A percentile compares a stretch with the other conserved stretches of the same genome.
Evolutionary conservation across 1,139 yeast genomes (phyloP).

Genomic region (Taiozyma sp.): DNA sequence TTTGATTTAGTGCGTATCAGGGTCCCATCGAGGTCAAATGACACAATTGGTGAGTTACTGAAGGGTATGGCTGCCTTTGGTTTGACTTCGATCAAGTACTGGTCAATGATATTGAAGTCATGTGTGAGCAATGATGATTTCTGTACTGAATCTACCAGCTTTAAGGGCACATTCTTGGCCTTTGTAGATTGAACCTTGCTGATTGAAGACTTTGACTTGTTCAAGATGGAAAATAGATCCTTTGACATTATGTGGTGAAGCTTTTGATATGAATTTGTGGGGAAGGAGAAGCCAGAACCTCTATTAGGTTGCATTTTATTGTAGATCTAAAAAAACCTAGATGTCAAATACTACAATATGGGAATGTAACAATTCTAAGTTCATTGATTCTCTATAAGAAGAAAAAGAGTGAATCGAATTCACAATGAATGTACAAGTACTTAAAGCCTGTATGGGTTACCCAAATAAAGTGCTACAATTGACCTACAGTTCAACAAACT

Average conservation of each 20-base stretch:
- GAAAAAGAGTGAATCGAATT: not conserved
- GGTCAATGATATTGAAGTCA: not conserved
- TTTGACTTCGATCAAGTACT: not conserved
- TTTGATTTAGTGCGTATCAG: slow-evolving; percentile 60
- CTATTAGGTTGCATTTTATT: not conserved
- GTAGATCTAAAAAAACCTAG: too few relatives aligned
- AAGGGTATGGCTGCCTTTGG: not conserved
- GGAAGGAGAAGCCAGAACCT: not conserved
- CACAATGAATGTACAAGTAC: not conserved
- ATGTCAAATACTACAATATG: not conserved
- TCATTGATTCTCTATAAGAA: not conserved
- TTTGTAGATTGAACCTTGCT: not conserved
- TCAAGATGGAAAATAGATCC: not conserved
- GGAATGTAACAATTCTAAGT: not conserved
- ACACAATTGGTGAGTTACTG: not conserved
- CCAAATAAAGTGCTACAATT: not conserved
- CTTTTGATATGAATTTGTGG: not conserved
- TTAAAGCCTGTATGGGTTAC: not conserved
- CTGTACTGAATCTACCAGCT: not conserved
- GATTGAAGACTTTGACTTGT: not conserved
- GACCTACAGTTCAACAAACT: slow-evolving; percentile 9
- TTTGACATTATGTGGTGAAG: not conserved
- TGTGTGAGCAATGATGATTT: not conserved
- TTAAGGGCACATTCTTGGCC: not conserved
- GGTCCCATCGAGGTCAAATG: slow-evolving; percentile 77